Base-by-base conservation (phyloP, 495 filamentous ascomycete species). In the Cercophora newfieldiana region DNA sequence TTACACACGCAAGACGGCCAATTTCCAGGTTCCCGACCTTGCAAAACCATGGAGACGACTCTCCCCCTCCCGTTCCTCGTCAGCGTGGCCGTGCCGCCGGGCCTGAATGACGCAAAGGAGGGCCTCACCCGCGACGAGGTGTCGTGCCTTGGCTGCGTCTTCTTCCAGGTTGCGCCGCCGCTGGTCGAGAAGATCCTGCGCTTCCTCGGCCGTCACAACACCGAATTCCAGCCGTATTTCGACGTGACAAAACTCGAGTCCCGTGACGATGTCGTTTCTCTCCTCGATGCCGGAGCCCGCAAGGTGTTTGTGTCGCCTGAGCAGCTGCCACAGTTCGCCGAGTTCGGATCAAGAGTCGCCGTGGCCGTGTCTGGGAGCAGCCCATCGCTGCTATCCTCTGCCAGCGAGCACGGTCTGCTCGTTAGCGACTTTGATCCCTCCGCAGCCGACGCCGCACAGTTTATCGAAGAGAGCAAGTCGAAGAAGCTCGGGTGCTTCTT, bases 221-320 rank as follows among this genome's bases (percentile, higher is more conserved):
- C 87, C 64, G 79, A 82, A 47, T 88, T 92, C 67, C 81, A 87
- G 56, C 83, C 88, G 63, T 93, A 87, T 72, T 87, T 96, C 67
- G 90, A 97, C 68, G 93, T 87, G 62, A 90, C 91, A 22, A 77
- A 81, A 26, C 85, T 98, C 60, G 69, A 83, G 64, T 87, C 86
- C 26, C 75, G 79, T 53, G 87, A 90, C 47, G 91, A 96, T 67
- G 79, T 97, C 21, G 78, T 93, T 58, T 84, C 90, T 59, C 83
- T 98, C 29, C 85, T 99, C 59, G 90, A 99, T 73, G 86, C 88
- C 67, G 95, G 96, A 59, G 92, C 92, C n/a, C 84, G 87, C 48
- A 95, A 89, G 76, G 88, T 96, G 53, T 94, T 98, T 75, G 88
- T 97, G 56, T 82, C 85, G 59, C 82, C 88, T 55, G 83, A 89